phyloP scores from a whole-genome alignment of 108 stramenopile genomes.

The Nitzschia putrida region DNA sequence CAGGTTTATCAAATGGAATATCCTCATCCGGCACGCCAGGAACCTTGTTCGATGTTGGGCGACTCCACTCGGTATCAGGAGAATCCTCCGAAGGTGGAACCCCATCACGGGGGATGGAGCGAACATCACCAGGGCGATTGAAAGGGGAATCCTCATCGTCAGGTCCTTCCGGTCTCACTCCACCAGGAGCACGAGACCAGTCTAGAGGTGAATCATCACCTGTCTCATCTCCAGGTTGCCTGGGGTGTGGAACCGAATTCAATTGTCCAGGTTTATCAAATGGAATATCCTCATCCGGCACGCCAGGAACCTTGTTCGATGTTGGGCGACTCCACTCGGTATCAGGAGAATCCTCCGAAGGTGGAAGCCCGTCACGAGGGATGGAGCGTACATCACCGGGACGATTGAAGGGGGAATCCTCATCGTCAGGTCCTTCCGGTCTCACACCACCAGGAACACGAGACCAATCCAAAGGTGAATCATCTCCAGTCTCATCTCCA shows the following conservation, averaged over 20 bases:
- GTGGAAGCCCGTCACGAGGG: constrained; percentile 28
- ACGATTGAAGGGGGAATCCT: constrained; percentile 13
- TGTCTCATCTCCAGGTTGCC: constrained; percentile 6
- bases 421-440: neutral
- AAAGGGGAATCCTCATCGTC: constrained; percentile 14
- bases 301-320: constrained; percentile 19
- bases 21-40: constrained; percentile 14
- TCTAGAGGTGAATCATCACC: neutral
- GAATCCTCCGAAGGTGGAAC: constrained; percentile 10
- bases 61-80: constrained; percentile 14
- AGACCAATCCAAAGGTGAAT: constrained; percentile 15
- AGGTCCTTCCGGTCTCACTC: neutral
- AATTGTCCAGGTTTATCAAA: constrained; percentile 25
- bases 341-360: constrained; percentile 5
- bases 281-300: constrained; percentile 23
- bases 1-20: constrained; percentile 16
- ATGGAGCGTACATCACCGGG: constrained; percentile 31
- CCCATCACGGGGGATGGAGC: constrained; percentile 30
- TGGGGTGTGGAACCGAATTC: constrained; percentile 14
- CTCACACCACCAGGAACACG: constrained; percentile 20
- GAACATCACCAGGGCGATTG: constrained; percentile 26
- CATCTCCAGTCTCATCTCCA: neutral
- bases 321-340: constrained; percentile 17
- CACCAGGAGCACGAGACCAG: constrained; percentile 10
- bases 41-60: neutral